Evolutionary conservation across 805 yeast species (phyloP).

Genomic region (Lachancea kluyveri): DNA sequence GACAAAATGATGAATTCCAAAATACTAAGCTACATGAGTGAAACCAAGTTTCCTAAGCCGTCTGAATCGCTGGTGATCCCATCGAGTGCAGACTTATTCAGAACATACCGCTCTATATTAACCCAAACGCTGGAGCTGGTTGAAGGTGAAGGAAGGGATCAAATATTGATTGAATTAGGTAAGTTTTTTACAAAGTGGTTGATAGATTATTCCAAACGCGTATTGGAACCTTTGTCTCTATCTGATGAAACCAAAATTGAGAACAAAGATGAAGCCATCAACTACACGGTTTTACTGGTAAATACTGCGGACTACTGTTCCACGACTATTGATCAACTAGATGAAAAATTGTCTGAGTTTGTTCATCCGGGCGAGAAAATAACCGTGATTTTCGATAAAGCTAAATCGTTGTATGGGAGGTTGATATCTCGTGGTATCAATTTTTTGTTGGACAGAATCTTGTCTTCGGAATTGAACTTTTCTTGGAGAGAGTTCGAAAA

Average conservation of each 20-base stretch:
- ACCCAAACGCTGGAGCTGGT: conserved; percentile 59
- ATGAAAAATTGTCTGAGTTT: conserved; percentile 46
- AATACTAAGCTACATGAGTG: conserved; percentile 56
- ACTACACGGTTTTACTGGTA: conserved; percentile 61
- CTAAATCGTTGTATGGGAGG: conserved; percentile 50
- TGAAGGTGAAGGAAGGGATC: conserved; percentile 35
- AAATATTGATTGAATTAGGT: conserved; percentile 38
- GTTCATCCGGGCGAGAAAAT: conserved; percentile 38
- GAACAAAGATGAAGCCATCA: conserved; percentile 52
- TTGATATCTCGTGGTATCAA: conserved; percentile 54
- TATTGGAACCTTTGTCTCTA: conserved; percentile 46
- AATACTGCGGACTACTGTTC: conserved; percentile 90
- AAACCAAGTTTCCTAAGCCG: conserved; percentile 46
- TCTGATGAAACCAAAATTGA: conserved; percentile 31
- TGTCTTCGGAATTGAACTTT: conserved; percentile 54
- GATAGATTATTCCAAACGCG: conserved; percentile 46
- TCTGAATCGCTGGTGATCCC: conserved; percentile 64
- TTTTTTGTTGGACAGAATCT: conserved; percentile 45
- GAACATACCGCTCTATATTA: conserved; percentile 65
- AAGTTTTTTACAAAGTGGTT: conserved; percentile 62
- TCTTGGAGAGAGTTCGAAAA: conserved; percentile 81
- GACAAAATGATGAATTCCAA: conserved; percentile 56
- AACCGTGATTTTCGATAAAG: conserved; percentile 44
- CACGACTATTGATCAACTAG: conserved; percentile 70
- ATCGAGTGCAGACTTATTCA: conserved; percentile 82